Percentiles rank a stretch among this genome's conserved stretches.
Conservation (phyloP, 1,284 basidiomycete species). For the Takashimella koratensis region DNA sequence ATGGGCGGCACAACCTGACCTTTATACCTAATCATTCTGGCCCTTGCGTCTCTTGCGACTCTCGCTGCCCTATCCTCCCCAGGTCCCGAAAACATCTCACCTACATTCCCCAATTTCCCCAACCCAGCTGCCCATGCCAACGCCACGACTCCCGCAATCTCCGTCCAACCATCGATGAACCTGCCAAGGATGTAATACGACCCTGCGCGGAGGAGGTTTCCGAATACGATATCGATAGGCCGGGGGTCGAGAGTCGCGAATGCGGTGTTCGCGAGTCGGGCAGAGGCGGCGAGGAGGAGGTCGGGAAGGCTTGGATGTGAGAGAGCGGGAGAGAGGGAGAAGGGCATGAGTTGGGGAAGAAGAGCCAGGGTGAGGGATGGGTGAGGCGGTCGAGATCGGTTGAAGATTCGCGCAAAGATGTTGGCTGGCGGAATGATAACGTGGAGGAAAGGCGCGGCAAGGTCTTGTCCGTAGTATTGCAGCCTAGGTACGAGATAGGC, state of each 20-base stretch:
- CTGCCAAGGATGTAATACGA: conserved; percentile 23
- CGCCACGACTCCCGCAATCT: conserved; percentile 17
- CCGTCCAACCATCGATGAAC: conserved; percentile 40
- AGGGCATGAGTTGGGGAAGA: conserved; percentile 21
- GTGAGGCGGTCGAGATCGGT: conserved; percentile 24
- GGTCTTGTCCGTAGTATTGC: conserved; percentile 20
- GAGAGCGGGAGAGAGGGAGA: conserved; percentile 15
- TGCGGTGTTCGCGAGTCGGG: conserved; percentile 9
- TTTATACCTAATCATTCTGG: conserved; percentile 24
- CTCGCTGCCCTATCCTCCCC: conserved; percentile 9
- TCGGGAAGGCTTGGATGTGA: not conserved
- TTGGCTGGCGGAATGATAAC: conserved; percentile 20
- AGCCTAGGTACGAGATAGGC: conserved; percentile 18
- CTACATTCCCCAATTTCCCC: conserved; percentile 29
- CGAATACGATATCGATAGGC: conserved; percentile 36
- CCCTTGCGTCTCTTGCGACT: conserved; percentile 16
- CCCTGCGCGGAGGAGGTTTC: conserved; percentile 23
- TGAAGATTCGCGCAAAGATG: conserved; percentile 22
- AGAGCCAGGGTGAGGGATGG: conserved; percentile 32
- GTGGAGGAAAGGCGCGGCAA: conserved; percentile 14
- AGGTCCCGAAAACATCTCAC: conserved; percentile 19
- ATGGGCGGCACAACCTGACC: conserved; percentile 24
- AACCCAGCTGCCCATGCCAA: conserved; percentile 32
- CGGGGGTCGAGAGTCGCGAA: conserved; percentile 29
- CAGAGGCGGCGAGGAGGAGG: conserved; percentile 6